Evolutionary conservation across 2,329 filamentous ascomycete species (phyloP).

Genomic region (Elsinoe arachidis): DNA sequence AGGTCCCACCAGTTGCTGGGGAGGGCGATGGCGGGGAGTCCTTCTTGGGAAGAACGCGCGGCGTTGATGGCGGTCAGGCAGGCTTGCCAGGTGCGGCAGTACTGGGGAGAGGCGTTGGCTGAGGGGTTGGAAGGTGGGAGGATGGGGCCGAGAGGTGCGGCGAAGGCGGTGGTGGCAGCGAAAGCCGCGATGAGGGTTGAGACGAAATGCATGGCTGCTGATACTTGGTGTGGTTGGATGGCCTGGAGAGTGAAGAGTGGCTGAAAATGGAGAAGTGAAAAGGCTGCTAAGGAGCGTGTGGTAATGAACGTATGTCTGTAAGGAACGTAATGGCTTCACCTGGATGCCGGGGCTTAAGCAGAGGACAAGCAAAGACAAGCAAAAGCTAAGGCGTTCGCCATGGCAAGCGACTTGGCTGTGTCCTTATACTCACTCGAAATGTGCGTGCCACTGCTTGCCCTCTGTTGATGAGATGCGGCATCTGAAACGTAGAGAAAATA

Average conservation of each 20-base stretch:
- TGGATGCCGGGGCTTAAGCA: constrained; percentile 3
- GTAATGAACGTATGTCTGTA: constrained; percentile 2
- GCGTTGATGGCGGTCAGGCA: constrained; percentile 4
- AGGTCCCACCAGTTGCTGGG: constrained; percentile 5
- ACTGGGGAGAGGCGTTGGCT: constrained; percentile 5
- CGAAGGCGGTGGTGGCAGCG: constrained; percentile 5
- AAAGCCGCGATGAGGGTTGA: constrained; percentile 6
- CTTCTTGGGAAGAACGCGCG: constrained; percentile 3
- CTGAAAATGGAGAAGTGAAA: background rate
- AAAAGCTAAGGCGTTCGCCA: background rate
- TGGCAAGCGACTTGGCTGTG: background rate
- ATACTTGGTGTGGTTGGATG: background rate
- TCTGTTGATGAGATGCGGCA: no score
- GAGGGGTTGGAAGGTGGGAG: constrained; percentile 5
- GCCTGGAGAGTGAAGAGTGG: background rate
- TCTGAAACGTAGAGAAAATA: constrained; percentile 5
- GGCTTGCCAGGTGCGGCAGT: constrained; percentile 7
- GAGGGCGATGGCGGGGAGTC: constrained; percentile 3
- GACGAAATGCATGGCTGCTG: constrained; percentile 4
- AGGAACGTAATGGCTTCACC: constrained; percentile 9
- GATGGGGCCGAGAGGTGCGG: constrained; percentile 3
- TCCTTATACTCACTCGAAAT: constrained; percentile 5
- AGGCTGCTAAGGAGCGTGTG: constrained; percentile 3
- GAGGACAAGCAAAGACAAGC: constrained; percentile 2
- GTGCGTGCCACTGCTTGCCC: background rate